Conservation (phyloP, 2,329 filamentous ascomycete genomes). For the Trichoderma brevicompactum region DNA sequence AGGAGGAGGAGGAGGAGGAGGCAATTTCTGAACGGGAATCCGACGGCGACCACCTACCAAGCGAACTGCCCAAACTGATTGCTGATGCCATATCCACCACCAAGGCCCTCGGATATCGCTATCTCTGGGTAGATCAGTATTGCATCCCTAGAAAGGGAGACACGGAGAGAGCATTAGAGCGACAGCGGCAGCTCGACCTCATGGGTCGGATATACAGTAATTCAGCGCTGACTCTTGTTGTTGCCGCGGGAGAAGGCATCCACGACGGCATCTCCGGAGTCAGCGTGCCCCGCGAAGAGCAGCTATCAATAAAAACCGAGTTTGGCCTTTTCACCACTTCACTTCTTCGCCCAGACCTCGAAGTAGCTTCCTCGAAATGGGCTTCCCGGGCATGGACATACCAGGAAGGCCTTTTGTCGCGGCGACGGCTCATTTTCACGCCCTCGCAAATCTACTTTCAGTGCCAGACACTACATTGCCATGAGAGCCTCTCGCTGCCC, state of each 20-base stretch:
- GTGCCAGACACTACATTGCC: constrained; percentile 44
- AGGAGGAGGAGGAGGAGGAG: neutral
- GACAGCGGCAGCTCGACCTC: constrained; percentile 38
- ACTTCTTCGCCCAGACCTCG: constrained; percentile 43
- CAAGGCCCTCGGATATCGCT: constrained; percentile 41
- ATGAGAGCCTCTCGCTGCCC: constrained; percentile 44
- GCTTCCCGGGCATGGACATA: constrained; percentile 44
- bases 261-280: constrained; percentile 43
- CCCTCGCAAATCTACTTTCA: constrained; percentile 47
- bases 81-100: constrained; percentile 43
- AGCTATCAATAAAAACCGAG: constrained; percentile 43
- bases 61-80: constrained; percentile 39
- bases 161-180: constrained; percentile 31
- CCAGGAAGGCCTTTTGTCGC: constrained; percentile 45
- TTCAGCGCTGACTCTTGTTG: constrained; percentile 43
- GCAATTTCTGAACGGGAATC: neutral
- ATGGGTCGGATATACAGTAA: constrained; percentile 44
- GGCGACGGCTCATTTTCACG: constrained; percentile 44
- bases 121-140: constrained; percentile 46
- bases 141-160: constrained; percentile 40
- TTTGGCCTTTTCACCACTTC: constrained; percentile 44
- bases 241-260: constrained; percentile 41
- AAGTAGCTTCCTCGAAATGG: constrained; percentile 44
- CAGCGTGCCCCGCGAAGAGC: constrained; percentile 41
- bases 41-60: constrained; percentile 33